Evolutionary conservation across 106 monocot genomes (phyloP).

Genomic region (Iris macrosiphon): DNA sequence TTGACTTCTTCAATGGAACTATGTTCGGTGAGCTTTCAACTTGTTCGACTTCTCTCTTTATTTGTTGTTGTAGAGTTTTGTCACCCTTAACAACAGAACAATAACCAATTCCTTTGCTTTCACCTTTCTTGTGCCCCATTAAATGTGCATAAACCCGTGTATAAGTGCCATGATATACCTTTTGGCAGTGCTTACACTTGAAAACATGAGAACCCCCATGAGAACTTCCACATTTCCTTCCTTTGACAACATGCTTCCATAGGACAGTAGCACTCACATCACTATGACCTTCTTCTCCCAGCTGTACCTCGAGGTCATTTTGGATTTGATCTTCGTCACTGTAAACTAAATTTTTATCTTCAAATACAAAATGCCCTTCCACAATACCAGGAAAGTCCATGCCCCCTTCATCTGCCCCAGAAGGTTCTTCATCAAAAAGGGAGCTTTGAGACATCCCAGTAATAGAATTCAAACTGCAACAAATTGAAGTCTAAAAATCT

Average conservation of each 20-base stretch:
- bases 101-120: conserved; percentile 55
- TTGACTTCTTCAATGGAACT: conserved; percentile 49
- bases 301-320: conserved; percentile 31
- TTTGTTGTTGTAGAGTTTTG: conserved; percentile 32
- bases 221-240: conserved; percentile 50
- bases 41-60: conserved; percentile 53
- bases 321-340: conserved; percentile 32
- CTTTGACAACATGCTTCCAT: conserved; percentile 56
- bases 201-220: conserved; percentile 57
- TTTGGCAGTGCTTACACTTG: conserved; percentile 46
- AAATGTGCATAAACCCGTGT: conserved; percentile 54
- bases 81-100: conserved; percentile 45
- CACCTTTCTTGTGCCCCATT: conserved; percentile 55
- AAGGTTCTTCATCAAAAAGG: conserved; percentile 30
- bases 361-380: conserved; percentile 43
- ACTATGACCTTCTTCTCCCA: conserved; percentile 26
- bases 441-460: conserved; percentile 21
- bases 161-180: conserved; percentile 48
- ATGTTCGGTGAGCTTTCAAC: conserved; percentile 40
- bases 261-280: conserved; percentile 37
- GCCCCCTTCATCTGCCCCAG: conserved; percentile 17
- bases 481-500: too few relatives aligned
- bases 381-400: conserved; percentile 35
- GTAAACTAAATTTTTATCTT: conserved; percentile 32
- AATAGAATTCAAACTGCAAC: background rate